Percentiles rank a stretch among this genome's conserved stretches.
phyloP scores from a whole-genome alignment of 345 rosid species.

The Citrus reticulata region DNA sequence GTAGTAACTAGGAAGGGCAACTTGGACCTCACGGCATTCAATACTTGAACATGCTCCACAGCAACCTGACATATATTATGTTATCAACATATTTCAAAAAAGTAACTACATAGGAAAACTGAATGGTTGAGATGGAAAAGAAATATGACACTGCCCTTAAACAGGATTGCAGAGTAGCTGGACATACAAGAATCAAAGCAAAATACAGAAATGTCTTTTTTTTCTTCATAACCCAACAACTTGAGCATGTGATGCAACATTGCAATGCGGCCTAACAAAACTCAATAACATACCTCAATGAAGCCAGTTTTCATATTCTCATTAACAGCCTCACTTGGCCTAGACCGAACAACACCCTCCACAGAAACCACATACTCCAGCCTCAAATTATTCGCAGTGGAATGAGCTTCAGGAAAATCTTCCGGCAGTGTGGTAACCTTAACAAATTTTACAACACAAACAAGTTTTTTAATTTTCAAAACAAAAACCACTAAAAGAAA shows the following conservation, averaged over 20 bases:
- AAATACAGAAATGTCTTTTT: too few relatives aligned
- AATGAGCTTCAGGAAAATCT: constrained; percentile 83
- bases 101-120: background rate
- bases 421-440: constrained; percentile 79
- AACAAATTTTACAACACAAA: background rate
- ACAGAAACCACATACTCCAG: constrained; percentile 79
- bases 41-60: background rate
- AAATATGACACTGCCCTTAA: too few relatives aligned
- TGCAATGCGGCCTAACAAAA: background rate
- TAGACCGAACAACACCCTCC: constrained; percentile 66
- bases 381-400: constrained; percentile 62
- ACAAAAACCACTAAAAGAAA: background rate
- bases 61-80: background rate
- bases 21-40: constrained; percentile 79
- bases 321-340: constrained; percentile 78
- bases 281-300: constrained; percentile 50
- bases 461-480: background rate
- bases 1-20: constrained; percentile 85
- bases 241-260: constrained; percentile 5
- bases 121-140: too few relatives aligned
- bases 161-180: too few relatives aligned
- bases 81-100: background rate
- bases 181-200: too few relatives aligned
- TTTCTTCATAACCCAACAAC: too few relatives aligned
- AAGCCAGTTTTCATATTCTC: constrained; percentile 82